Evolutionary conservation across 257 asterid genomes (phyloP).

Genomic region (Leptodermis oblonga): DNA sequence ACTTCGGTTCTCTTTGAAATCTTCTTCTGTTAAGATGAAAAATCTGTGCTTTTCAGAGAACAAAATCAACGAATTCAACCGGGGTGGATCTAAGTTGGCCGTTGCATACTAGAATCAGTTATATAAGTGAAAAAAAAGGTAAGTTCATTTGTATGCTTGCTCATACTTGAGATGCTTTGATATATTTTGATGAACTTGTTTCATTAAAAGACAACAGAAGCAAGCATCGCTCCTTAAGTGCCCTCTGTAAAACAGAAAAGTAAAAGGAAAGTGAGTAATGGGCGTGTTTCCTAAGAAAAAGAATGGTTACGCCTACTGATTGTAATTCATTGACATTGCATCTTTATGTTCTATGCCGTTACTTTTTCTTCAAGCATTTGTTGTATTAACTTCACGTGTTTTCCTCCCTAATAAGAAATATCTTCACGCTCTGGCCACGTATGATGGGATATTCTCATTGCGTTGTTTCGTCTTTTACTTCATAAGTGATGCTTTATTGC

Average conservation of each 20-base stretch:
- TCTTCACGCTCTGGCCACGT: background rate
- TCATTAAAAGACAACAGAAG: too few species aligned
- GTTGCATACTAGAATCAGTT: background rate
- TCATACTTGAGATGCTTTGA: background rate
- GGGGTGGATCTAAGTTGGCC: background rate
- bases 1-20: background rate
- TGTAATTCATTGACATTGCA: background rate
- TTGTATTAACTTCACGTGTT: background rate
- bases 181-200: background rate
- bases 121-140: background rate
- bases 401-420: background rate
- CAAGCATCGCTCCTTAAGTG: too few species aligned
- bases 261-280: conserved; percentile 1
- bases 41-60: background rate
- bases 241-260: too few species aligned
- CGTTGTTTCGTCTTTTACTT: background rate
- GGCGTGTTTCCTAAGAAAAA: background rate
- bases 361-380: background rate
- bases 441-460: background rate
- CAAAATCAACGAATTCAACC: background rate
- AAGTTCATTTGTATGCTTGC: background rate
- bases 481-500: too few species aligned
- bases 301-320: background rate
- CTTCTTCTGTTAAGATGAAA: background rate
- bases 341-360: background rate